A percentile compares a stretch with the other conserved stretches of the same genome.
These are phyloP conservation scores for Aspergillus indologenus DNA, from an alignment of 495 filamentous ascomycete species.

Conservation along the genomic window DNA sequence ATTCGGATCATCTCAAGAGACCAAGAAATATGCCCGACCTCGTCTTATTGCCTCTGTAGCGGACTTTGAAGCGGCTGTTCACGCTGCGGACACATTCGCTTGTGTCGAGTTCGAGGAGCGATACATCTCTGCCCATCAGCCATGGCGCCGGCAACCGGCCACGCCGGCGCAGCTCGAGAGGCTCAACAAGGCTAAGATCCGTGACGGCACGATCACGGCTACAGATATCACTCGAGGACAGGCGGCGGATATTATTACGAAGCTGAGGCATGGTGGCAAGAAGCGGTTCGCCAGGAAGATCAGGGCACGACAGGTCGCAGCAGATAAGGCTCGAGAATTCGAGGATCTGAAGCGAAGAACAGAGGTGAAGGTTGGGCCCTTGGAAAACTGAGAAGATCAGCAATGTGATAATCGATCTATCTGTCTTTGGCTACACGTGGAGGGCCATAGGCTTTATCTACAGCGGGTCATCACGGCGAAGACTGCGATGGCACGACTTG, in stretches of 20 bases:
- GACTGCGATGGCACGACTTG: too few species aligned
- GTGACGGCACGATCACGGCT: slow-evolving; percentile 51
- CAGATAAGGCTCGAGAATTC: slow-evolving; percentile 33
- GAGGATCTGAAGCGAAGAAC: slow-evolving; percentile 38
- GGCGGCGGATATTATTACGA: slow-evolving; percentile 90
- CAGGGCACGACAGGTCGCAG: slow-evolving; percentile 34
- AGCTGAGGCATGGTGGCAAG: slow-evolving; percentile 77
- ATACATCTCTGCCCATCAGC: slow-evolving; percentile 54
- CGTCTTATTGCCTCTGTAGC: slow-evolving; percentile 56
- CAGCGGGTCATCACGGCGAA: too few species aligned
- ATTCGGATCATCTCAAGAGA: slow-evolving; percentile 25
- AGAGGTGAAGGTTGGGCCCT: slow-evolving; percentile 64
- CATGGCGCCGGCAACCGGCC: slow-evolving; percentile 67
- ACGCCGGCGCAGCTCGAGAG: slow-evolving; percentile 66
- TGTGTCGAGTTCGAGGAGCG: slow-evolving; percentile 53
- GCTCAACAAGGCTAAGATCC: slow-evolving; percentile 62
- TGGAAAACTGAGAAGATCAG: too few species aligned
- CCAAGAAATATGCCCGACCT: slow-evolving; percentile 54
- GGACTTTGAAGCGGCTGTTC: slow-evolving; percentile 69
- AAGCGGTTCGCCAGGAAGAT: slow-evolving; percentile 58
- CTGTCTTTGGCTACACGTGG: too few species aligned
- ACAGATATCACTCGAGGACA: slow-evolving; percentile 69
- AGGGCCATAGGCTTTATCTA: too few species aligned
- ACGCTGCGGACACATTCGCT: slow-evolving; percentile 80
- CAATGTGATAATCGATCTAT: too few species aligned